These are phyloP conservation scores for Chaetomidium leptoderma DNA, from an alignment of 495 filamentous ascomycete species.

Conservation along the genomic window DNA sequence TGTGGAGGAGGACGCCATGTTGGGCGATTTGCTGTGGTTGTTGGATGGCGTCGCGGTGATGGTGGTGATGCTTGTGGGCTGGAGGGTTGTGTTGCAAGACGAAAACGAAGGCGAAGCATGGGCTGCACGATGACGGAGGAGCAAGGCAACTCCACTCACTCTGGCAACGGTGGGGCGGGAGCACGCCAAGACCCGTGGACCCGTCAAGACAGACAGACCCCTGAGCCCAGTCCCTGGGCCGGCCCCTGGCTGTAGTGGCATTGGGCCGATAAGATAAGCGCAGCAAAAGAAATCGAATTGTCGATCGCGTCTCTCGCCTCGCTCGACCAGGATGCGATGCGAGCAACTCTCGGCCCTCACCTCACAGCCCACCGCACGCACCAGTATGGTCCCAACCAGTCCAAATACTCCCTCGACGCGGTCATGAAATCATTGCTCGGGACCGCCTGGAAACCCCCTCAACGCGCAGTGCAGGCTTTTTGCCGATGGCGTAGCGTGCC, in stretches of 20 bases:
- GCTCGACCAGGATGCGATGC: background rate
- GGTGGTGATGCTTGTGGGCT: background rate
- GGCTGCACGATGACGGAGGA: background rate
- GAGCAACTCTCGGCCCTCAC: background rate
- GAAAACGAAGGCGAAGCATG: background rate
- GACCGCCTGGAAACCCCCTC: slow-evolving; percentile 18
- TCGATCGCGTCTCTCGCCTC: background rate
- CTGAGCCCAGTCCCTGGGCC: background rate
- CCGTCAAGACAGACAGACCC: no score
- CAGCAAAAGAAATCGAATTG: background rate
- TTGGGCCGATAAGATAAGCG: slow-evolving; percentile 1
- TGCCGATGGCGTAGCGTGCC: slow-evolving; percentile 21
- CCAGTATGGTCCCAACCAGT: slow-evolving; percentile 25
- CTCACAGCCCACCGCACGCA: background rate
- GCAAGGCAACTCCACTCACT: background rate
- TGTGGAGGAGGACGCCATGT: slow-evolving; percentile 78
- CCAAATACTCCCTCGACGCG: slow-evolving; percentile 9
- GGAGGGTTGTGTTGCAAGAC: background rate
- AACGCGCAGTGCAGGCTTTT: slow-evolving; percentile 11
- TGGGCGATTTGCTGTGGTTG: background rate
- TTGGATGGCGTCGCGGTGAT: background rate
- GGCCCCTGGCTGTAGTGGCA: background rate
- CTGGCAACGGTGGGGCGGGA: background rate
- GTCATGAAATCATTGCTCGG: slow-evolving; percentile 32
- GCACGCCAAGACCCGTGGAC: background rate